Percentiles rank a stretch among this genome's conserved stretches.
phyloP scores from a whole-genome alignment of 768 basidiomycete species.

The Termitomyces sp. region DNA sequence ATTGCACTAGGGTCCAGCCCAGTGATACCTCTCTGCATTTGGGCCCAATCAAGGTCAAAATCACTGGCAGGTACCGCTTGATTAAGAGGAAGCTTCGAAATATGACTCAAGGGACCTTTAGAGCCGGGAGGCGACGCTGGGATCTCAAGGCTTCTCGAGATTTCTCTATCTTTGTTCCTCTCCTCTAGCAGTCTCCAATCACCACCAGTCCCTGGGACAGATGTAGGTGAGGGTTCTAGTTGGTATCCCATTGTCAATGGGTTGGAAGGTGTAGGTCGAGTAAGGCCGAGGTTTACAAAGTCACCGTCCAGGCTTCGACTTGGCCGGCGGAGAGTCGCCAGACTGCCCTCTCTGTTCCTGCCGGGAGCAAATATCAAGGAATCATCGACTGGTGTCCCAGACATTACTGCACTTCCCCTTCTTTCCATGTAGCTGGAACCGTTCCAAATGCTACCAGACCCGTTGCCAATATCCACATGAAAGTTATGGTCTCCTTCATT shows the following conservation, averaged over 20 bases:
- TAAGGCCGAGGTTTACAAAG: conserved; percentile 9
- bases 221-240: conserved; percentile 25
- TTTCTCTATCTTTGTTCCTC: conserved; percentile 27
- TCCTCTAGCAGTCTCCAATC: conserved; percentile 55
- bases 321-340: conserved; percentile 53
- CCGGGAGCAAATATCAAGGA: conserved; percentile 18
- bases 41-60: conserved; percentile 38
- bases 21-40: conserved; percentile 30
- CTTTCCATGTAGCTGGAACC: conserved; percentile 21
- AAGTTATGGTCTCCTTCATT: conserved; percentile 19
- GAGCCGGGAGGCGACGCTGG: not conserved
- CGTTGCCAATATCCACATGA: conserved; percentile 17
- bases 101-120: not conserved
- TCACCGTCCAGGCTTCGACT: conserved; percentile 59
- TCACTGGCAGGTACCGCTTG: conserved; percentile 22
- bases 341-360: conserved; percentile 53
- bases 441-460: conserved; percentile 21
- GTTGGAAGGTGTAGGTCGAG: not conserved
- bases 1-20: conserved; percentile 22
- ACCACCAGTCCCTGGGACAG: conserved; percentile 47
- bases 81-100: not conserved
- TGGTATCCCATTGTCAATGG: conserved; percentile 11
- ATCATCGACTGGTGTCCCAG: conserved; percentile 23
- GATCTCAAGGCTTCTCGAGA: conserved; percentile 8
- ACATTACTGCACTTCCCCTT: conserved; percentile 55